These are phyloP conservation scores for Kurtzmaniella quercitrusa DNA, from an alignment of 1,139 yeast species.

Conservation along the genomic window DNA sequence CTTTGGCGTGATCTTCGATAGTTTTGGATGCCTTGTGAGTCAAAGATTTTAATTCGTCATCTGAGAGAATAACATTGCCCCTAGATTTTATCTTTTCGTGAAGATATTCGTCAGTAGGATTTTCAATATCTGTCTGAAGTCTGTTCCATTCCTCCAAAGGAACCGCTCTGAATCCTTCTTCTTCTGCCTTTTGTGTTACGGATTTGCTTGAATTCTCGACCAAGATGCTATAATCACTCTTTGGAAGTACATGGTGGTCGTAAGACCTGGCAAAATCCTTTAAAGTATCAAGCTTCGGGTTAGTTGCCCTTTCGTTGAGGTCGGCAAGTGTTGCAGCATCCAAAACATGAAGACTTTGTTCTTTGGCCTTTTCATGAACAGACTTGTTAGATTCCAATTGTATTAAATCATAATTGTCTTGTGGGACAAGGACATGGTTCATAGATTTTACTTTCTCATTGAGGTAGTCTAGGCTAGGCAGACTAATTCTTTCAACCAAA, in stretches of 20 bases:
- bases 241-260: slow-evolving; percentile 15
- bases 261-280: slow-evolving; percentile 14
- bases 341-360: slow-evolving; percentile 17
- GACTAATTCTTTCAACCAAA: slow-evolving; percentile 7
- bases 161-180: slow-evolving; percentile 8
- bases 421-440: slow-evolving; percentile 20
- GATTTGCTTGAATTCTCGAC: neutral
- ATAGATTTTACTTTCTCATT: slow-evolving; percentile 15
- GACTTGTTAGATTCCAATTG: slow-evolving; percentile 16
- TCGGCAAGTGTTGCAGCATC: slow-evolving; percentile 6
- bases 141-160: slow-evolving; percentile 14
- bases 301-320: slow-evolving; percentile 4
- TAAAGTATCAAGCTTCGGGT: slow-evolving; percentile 21
- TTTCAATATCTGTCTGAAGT: slow-evolving; percentile 14
- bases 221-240: neutral
- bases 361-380: slow-evolving; percentile 12
- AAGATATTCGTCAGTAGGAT: slow-evolving; percentile 25
- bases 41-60: slow-evolving; percentile 12
- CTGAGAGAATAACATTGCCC: slow-evolving; percentile 14
- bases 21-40: slow-evolving; percentile 6
- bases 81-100: slow-evolving; percentile 15
- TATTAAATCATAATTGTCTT: slow-evolving; percentile 18
- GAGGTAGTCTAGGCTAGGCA: slow-evolving; percentile 25
- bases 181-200: slow-evolving; percentile 2
- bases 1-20: slow-evolving; percentile 7